phyloP scores from a whole-genome alignment of 1,284 basidiomycete species.

The Agaricales sp. region DNA sequence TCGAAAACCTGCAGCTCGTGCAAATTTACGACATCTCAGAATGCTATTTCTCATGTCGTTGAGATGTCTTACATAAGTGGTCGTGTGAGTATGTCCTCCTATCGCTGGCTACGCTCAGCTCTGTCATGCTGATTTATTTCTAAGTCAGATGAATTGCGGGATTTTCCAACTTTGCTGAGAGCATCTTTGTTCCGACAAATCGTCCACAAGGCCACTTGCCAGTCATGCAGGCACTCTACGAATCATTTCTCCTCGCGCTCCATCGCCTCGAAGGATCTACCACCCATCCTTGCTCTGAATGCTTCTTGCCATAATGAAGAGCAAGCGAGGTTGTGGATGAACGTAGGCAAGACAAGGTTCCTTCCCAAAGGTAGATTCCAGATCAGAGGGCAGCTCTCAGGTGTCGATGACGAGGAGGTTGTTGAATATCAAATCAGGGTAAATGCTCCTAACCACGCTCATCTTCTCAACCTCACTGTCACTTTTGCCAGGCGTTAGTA shows the following conservation, averaged over 20 bases:
- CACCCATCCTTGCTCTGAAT: conserved; percentile 85
- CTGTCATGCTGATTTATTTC: no score
- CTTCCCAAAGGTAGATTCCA: conserved; percentile 39
- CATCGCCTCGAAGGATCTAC: conserved; percentile 60
- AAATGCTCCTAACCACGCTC: no score
- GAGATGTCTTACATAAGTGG: conserved; percentile 85
- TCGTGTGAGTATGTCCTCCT: conserved; percentile 28
- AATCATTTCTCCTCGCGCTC: conserved; percentile 67
- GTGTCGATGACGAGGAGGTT: conserved; percentile 42
- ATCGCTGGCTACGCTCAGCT: no score
- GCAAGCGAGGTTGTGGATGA: conserved; percentile 69
- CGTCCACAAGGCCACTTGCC: conserved; percentile 80
- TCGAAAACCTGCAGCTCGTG: conserved; percentile 72
- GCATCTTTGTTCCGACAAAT: conserved; percentile 76
- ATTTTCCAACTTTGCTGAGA: conserved; percentile 68
- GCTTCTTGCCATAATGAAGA: conserved; percentile 76
- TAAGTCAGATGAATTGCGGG: conserved; percentile 10
- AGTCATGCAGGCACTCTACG: conserved; percentile 70
- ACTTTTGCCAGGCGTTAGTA: conserved; percentile 63
- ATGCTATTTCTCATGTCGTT: conserved; percentile 70
- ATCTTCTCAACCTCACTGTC: no score
- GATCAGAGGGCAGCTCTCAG: conserved; percentile 47
- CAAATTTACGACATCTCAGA: conserved; percentile 59
- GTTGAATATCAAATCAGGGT: conserved; percentile 69
- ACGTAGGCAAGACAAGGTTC: conserved; percentile 44